Evolutionary conservation across 2,329 filamentous ascomycete species (phyloP).

Genomic region (Orbilia ellipsospora): DNA sequence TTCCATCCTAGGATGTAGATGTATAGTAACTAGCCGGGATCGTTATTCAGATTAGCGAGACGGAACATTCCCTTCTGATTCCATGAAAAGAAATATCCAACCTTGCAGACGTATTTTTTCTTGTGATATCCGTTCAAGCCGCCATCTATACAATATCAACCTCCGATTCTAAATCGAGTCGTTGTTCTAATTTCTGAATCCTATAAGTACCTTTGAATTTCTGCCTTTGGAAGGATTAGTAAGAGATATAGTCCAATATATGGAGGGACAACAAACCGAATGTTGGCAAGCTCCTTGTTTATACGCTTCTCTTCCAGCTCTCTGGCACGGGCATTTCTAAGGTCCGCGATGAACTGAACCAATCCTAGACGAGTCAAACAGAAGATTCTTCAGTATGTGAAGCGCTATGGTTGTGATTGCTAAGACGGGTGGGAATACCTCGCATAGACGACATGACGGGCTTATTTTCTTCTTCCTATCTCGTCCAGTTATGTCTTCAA

Average conservation of each 20-base stretch:
- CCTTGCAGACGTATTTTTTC: slow-evolving; percentile 99
- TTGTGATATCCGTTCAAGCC: slow-evolving; percentile 96
- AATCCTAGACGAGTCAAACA: slow-evolving; percentile 68
- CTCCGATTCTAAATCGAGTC: background rate
- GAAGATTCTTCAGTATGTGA: slow-evolving; percentile 19
- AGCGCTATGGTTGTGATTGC: too few species aligned
- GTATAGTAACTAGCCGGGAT: slow-evolving; percentile 77
- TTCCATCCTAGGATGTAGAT: slow-evolving; percentile 99
- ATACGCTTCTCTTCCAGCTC: slow-evolving; percentile 99
- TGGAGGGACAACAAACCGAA: slow-evolving; percentile 70
- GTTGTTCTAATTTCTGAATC: background rate
- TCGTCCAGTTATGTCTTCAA: slow-evolving; percentile 15
- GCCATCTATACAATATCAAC: slow-evolving; percentile 70
- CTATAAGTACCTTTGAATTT: slow-evolving; percentile 82
- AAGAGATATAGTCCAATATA: background rate
- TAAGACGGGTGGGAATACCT: slow-evolving; percentile 54
- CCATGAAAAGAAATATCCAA: slow-evolving; percentile 61
- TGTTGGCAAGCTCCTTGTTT: slow-evolving; percentile 99
- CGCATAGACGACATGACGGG: slow-evolving; percentile 60
- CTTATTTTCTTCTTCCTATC: background rate
- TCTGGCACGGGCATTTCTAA: slow-evolving; percentile 91
- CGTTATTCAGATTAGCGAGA: background rate
- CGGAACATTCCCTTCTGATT: background rate
- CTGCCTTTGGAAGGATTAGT: slow-evolving; percentile 69
- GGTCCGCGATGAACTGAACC: slow-evolving; percentile 97